Conservation (phyloP, 2,329 filamentous ascomycete species). For the Clarireedia paspali region DNA sequence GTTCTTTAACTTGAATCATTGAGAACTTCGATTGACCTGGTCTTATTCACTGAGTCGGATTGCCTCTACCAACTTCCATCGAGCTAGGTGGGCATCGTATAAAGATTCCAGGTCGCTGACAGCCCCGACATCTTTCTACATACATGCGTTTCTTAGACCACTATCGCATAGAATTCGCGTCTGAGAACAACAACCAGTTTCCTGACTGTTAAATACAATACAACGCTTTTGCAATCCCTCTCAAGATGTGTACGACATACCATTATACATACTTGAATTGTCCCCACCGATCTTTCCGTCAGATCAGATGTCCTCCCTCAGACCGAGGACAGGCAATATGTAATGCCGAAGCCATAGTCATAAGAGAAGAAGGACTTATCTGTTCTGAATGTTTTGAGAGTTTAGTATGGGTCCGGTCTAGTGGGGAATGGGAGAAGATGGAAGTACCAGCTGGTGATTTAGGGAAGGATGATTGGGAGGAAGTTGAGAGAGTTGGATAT, state of each 20-base stretch:
- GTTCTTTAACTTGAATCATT: too few species aligned
- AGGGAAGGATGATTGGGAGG: slow-evolving; percentile 2
- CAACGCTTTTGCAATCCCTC: background rate
- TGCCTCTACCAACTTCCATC: too few species aligned
- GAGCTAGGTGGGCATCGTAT: too few species aligned
- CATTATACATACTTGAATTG: slow-evolving; percentile 3
- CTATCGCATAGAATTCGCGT: background rate
- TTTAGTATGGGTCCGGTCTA: slow-evolving; percentile 1
- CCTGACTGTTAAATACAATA: background rate
- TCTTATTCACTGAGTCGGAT: too few species aligned
- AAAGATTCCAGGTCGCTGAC: too few species aligned
- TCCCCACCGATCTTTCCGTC: background rate
- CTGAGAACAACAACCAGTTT: background rate
- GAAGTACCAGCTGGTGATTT: slow-evolving; percentile 4
- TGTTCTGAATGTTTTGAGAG: background rate
- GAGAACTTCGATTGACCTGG: too few species aligned
- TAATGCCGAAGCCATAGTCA: background rate
- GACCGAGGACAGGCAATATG: background rate
- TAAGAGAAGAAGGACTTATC: background rate
- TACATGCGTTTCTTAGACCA: too few species aligned
- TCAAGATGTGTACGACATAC: slow-evolving; percentile 3
- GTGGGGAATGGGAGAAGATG: slow-evolving; percentile 5
- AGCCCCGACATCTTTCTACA: too few species aligned
- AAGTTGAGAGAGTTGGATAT: slow-evolving; percentile 3
- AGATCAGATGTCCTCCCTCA: background rate